Evolutionary conservation across 805 yeast genomes (phyloP).

Genomic region (Sugiyamaella mastotermitis): DNA sequence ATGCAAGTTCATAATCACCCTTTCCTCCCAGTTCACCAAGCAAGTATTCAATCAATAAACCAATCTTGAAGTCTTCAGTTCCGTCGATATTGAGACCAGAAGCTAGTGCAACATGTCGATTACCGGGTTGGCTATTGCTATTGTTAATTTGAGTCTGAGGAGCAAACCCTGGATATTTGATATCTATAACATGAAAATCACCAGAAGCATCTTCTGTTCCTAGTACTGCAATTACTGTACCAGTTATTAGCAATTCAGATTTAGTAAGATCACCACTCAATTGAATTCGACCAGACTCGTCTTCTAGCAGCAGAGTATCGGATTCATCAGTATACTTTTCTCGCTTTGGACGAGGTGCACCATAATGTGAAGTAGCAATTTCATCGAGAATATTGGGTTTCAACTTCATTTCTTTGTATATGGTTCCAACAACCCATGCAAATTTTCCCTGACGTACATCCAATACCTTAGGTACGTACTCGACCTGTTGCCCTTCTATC

Average conservation of each 20-base stretch:
- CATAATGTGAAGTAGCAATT: conserved; percentile 45
- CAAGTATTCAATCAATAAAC: conserved; percentile 61
- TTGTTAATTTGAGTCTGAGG: conserved; percentile 41
- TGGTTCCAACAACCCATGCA: conserved; percentile 83
- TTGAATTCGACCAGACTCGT: conserved; percentile 82
- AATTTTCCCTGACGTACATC: conserved; percentile 58
- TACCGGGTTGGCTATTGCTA: not conserved
- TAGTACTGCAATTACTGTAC: conserved; percentile 76
- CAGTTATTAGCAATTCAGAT: conserved; percentile 63
- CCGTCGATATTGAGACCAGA: conserved; percentile 66
- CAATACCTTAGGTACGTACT: conserved; percentile 44
- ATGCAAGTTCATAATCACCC: conserved; percentile 19
- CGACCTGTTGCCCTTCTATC: conserved; percentile 36
- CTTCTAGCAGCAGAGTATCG: conserved; percentile 65
- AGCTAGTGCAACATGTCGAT: conserved; percentile 50
- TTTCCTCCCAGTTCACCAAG: conserved; percentile 56
- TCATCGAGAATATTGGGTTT: conserved; percentile 84
- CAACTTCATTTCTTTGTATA: conserved; percentile 74
- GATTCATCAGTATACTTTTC: conserved; percentile 47
- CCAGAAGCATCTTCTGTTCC: conserved; percentile 87
- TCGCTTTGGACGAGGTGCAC: conserved; percentile 33
- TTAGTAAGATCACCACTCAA: conserved; percentile 57
- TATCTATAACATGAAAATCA: conserved; percentile 74
- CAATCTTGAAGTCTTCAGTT: conserved; percentile 38
- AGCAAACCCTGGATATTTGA: conserved; percentile 61